Base-by-base conservation (phyloP, 345 rosid genomes). In the Salix purpurea region DNA sequence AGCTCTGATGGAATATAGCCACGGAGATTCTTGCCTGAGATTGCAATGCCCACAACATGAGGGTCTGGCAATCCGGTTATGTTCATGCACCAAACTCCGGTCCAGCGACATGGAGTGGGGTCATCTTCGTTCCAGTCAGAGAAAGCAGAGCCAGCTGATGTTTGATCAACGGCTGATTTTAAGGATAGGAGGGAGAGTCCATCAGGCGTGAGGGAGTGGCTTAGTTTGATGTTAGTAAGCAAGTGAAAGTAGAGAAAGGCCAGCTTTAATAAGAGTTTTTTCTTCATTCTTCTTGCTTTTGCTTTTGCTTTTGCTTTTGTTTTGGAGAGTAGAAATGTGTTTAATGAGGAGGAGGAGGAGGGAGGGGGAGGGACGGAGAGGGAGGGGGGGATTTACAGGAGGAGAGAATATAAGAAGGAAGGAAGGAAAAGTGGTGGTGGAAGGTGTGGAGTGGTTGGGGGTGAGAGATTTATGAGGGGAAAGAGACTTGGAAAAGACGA, bases 1-100 rank as follows among this genome's bases (percentile, higher is more conserved):
- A 96, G 91, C 90, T 96, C 99, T 1, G 98, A 94, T 2, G 99
- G 99, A 39, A 94, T 91, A 32, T 96, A 93, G 2, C 99, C 98
- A 6, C 90, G 90, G 71, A 96, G 93, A 69, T 72, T 77, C 80
- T 89, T 87, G 0, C 89, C 97, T 77, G 99, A 67, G 66, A 92
- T 62, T 5, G 95, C 79, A 74, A 96, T 83, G 21, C 95, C 95
- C 30, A 94, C 94, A 69, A 96, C 98, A 39, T 97, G 92, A 0
- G 90, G 86, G 78, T 74, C 88, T 0, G 94, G 73, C 70, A 71
- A 75, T 7, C 84, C 93, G 30, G 98, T 69, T 71, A 90, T 74
- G 85, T 92, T 92, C 87, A 79, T 87, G 84, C 99, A 96, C 19
- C 97, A 87, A 76, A 96, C 70, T 44, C 99, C 99, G 5, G 95